Evolutionary conservation across 2,329 filamentous ascomycete genomes (phyloP).

Genomic region (Proliferodiscus dingleyae): DNA sequence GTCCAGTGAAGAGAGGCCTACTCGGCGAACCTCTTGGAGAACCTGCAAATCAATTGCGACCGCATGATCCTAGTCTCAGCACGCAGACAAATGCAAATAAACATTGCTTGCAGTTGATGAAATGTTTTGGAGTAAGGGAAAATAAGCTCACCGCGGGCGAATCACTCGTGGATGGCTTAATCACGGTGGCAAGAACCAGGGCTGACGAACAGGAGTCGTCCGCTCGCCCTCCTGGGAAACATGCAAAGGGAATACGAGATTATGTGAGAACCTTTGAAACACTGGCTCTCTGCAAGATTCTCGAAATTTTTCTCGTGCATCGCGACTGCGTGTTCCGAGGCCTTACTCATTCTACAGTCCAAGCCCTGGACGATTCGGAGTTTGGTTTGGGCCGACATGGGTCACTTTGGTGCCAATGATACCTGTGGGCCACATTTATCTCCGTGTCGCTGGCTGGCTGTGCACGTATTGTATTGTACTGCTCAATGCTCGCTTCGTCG

Average conservation of each 20-base stretch:
- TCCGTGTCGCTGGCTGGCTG: neutral
- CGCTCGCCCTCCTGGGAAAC: neutral
- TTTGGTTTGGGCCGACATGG: neutral
- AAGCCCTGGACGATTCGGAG: neutral
- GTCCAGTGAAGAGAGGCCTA: neutral
- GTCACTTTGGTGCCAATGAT: constrained; percentile 3
- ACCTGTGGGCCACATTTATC: neutral
- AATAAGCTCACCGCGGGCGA: neutral
- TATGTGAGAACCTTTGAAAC: constrained; percentile 1
- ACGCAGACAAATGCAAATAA: neutral
- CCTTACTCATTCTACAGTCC: neutral
- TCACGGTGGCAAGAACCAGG: neutral
- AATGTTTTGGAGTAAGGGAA: neutral
- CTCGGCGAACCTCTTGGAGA: neutral
- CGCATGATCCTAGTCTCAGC: neutral
- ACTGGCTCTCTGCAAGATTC: neutral
- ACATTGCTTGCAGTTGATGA: neutral
- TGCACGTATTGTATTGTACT: neutral
- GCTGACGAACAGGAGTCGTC: constrained; percentile 1
- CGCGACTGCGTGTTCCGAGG: neutral
- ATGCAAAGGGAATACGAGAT: neutral
- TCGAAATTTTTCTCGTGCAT: neutral
- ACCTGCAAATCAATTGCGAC: neutral
- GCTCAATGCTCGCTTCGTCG: neutral
- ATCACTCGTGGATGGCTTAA: neutral